Conservation (phyloP, 208 protist species). For the Porcisia deanei region DNA sequence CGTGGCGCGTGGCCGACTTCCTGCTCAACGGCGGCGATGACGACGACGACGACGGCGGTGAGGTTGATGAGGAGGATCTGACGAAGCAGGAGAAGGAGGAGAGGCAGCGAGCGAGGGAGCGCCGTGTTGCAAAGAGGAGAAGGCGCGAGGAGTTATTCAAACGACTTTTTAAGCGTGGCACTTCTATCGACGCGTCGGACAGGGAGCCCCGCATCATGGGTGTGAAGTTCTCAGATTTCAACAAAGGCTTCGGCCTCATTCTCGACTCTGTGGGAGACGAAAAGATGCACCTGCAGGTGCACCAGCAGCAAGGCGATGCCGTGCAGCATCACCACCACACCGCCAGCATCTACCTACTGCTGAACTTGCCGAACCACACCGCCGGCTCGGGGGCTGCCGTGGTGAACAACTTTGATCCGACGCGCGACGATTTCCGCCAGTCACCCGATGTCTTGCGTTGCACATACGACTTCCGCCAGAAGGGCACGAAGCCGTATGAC, state of each 20-base stretch:
- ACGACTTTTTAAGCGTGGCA: slow-evolving; percentile 67
- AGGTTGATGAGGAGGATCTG: slow-evolving; percentile 44
- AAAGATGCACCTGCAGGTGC: slow-evolving; percentile 29
- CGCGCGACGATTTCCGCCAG: slow-evolving; percentile 42
- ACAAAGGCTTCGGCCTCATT: slow-evolving; percentile 65
- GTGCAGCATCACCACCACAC: slow-evolving; percentile 50
- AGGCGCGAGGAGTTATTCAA: slow-evolving; percentile 68
- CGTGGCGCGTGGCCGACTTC: slow-evolving; percentile 69
- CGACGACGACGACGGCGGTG: slow-evolving; percentile 37
- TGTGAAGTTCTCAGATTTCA: slow-evolving; percentile 80
- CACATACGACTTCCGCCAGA: slow-evolving; percentile 73
- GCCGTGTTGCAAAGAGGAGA: slow-evolving; percentile 36
- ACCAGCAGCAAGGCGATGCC: slow-evolving; percentile 30
- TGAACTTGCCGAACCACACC: slow-evolving; percentile 69
- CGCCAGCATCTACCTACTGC: slow-evolving; percentile 53
- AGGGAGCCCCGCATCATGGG: slow-evolving; percentile 68
- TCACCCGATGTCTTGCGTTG: slow-evolving; percentile 55
- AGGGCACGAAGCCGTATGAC: slow-evolving; percentile 37
- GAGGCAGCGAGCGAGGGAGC: slow-evolving; percentile 21
- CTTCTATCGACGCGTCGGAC: slow-evolving; percentile 56
- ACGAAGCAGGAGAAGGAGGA: slow-evolving; percentile 45
- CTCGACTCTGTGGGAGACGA: slow-evolving; percentile 73
- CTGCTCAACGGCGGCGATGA: slow-evolving; percentile 67
- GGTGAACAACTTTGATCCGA: slow-evolving; percentile 70
- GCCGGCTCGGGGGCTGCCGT: slow-evolving; percentile 23